Evolutionary conservation across 2,329 filamentous ascomycete genomes (phyloP).

Genomic region (Plectosphaerella plurivora): DNA sequence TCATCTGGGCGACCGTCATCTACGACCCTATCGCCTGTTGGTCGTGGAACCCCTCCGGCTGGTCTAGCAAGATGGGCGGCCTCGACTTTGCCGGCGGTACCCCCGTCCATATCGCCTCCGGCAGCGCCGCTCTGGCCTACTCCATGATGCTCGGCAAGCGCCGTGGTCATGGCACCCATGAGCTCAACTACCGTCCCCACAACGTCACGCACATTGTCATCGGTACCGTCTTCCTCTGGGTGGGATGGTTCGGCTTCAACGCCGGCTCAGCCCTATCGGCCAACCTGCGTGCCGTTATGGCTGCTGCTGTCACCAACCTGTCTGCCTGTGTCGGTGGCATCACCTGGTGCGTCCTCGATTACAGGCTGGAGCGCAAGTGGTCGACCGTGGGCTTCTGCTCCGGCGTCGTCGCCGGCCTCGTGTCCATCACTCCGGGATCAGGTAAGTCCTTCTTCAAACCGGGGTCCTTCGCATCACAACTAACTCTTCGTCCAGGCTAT

Average conservation of each 20-base stretch:
- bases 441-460: slow-evolving; percentile 37
- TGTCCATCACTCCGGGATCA: slow-evolving; percentile 84
- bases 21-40: slow-evolving; percentile 94
- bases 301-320: slow-evolving; percentile 79
- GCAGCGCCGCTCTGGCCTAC: slow-evolving; percentile 79
- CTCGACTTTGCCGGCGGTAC: slow-evolving; percentile 89
- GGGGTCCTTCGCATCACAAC: background rate
- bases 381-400: slow-evolving; percentile 92
- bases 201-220: slow-evolving; percentile 91
- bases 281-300: slow-evolving; percentile 82
- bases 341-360: slow-evolving; percentile 86
- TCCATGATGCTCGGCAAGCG: slow-evolving; percentile 88
- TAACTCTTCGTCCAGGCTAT: slow-evolving; percentile 39
- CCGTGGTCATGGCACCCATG: slow-evolving; percentile 77
- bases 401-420: slow-evolving; percentile 80
- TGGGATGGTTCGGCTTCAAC: slow-evolving; percentile 95
- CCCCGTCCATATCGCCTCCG: slow-evolving; percentile 83
- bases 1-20: slow-evolving; percentile 83
- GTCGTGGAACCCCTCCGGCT: slow-evolving; percentile 85
- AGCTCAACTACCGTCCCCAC: slow-evolving; percentile 87
- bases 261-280: slow-evolving; percentile 77
- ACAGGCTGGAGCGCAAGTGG: slow-evolving; percentile 85
- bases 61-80: slow-evolving; percentile 74
- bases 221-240: slow-evolving; percentile 90
- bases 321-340: slow-evolving; percentile 81